Base-by-base conservation (phyloP, 257 asterid species). In the Catharanthus roseus region DNA sequence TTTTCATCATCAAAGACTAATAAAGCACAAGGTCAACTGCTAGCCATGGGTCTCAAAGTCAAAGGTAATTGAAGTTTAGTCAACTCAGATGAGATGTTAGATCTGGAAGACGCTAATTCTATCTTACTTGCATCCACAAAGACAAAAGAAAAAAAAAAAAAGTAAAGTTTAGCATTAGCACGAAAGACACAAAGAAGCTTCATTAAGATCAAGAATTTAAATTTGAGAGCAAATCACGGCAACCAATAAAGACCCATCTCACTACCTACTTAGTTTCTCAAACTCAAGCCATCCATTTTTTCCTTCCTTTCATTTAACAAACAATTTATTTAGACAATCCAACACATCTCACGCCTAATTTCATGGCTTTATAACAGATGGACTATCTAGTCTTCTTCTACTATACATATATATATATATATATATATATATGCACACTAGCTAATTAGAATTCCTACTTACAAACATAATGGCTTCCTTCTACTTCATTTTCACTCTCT, bases 331-430 rank as follows among this genome's bases (percentile, higher is more conserved):
- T n/a, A n/a, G 85, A 77, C 88, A 83, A 28, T 65, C 61, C 10
- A 61, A 85, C 91, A 74, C 80, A 81, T 69, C 63, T 80, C 71
- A 69, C 90, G 96, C 81, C 91, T 84, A 67, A 78, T 77, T 81
- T 74, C 54, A 72, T 79, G 96, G 89, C 72, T 73, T 50, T 51
- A 24, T 75, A 77, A 77, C 87, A 84, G 83, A 85, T 55, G 8
- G 42, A 3, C 42, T 8, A 8, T 3, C 42, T 38, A 42, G 47
- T 42, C 47, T 42, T 42, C 47, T 42, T 4, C 47, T 42, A 42
- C 42, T 42, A 42, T 42, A 42, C 16, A 63, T 64, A 70, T n/a
- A n/a, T 75, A 50, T 62, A 70, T 54, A 62, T 29, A 6, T n/a
- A n/a, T n/a, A n/a, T n/a, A n/a, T n/a, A n/a, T n/a, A n/a, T n/a